These are phyloP conservation scores for Fusarium nanum DNA, from an alignment of 2,329 filamentous ascomycete species.

Conservation along the genomic window DNA sequence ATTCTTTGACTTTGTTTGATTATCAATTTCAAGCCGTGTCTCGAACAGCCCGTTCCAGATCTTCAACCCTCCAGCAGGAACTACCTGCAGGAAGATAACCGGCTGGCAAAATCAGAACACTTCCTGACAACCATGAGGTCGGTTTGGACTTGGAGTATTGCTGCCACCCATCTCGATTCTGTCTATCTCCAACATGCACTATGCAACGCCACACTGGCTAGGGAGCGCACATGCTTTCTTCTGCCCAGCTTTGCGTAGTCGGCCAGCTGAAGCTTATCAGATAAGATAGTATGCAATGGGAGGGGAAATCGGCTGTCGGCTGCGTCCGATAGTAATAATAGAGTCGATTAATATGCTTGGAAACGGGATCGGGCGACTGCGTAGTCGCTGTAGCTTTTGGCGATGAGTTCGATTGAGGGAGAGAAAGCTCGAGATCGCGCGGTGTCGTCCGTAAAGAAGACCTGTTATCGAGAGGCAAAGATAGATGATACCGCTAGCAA, in stretches of 20 bases:
- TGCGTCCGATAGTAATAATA: conserved; percentile 28
- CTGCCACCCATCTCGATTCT: conserved; percentile 32
- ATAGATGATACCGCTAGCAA: not conserved
- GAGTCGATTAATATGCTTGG: not conserved
- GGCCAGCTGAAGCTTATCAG: conserved; percentile 30
- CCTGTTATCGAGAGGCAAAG: not conserved
- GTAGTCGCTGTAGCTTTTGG: not conserved
- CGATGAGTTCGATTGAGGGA: not conserved
- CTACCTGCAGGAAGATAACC: not conserved
- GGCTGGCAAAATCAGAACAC: not conserved
- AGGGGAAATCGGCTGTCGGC: conserved; percentile 37
- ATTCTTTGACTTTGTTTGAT: conserved; percentile 1
- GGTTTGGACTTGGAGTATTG: not conserved
- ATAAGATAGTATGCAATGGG: conserved; percentile 24
- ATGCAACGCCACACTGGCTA: conserved; percentile 15
- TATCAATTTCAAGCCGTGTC: not conserved
- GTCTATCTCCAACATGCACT: conserved; percentile 34
- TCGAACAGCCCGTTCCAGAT: not conserved
- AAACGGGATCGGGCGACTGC: conserved; percentile 37
- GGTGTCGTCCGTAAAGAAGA: not conserved
- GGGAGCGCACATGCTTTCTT: conserved; percentile 5
- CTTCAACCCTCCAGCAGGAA: conserved; percentile 7
- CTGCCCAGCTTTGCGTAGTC: conserved; percentile 22
- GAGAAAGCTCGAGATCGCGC: not conserved
- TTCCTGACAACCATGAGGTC: conserved; percentile 3